phyloP scores from a whole-genome alignment of 2,329 filamentous ascomycete genomes.

The Alternaria rosae region DNA sequence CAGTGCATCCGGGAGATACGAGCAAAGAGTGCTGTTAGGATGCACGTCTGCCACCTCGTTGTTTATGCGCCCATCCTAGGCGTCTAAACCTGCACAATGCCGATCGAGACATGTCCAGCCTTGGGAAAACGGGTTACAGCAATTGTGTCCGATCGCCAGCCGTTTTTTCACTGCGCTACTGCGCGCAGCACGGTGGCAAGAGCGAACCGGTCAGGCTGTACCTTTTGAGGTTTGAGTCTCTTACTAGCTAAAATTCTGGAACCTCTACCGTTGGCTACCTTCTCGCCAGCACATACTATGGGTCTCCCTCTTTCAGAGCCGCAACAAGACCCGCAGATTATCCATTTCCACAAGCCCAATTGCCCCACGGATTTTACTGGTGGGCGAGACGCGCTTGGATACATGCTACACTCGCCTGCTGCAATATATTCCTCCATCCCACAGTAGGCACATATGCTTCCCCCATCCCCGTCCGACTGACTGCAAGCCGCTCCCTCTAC shows the following conservation, averaged over 20 bases:
- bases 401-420: conserved; percentile 50
- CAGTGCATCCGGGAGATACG: conserved; percentile 38
- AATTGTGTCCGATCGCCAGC: conserved; percentile 43
- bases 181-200: conserved; percentile 48
- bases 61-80: conserved; percentile 44
- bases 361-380: conserved; percentile 62
- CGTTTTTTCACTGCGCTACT: conserved; percentile 46
- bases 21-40: conserved; percentile 23
- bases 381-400: conserved; percentile 54
- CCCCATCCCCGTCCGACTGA: conserved; percentile 43
- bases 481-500: conserved; percentile 49
- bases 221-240: conserved; percentile 46
- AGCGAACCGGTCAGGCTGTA: conserved; percentile 49
- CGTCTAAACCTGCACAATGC: conserved; percentile 35
- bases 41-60: conserved; percentile 40
- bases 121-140: conserved; percentile 42
- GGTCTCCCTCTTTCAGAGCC: conserved; percentile 55
- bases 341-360: conserved; percentile 49
- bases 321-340: conserved; percentile 51
- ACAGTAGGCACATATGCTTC: conserved; percentile 47
- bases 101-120: conserved; percentile 46
- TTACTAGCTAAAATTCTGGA: conserved; percentile 50
- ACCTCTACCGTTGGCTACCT: conserved; percentile 44
- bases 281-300: conserved; percentile 86
- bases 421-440: conserved; percentile 53